Percentiles rank a stretch among this genome's conserved stretches.
Conservation (phyloP, 2,329 filamentous ascomycete genomes). For the Coniochaeta prunicola region DNA sequence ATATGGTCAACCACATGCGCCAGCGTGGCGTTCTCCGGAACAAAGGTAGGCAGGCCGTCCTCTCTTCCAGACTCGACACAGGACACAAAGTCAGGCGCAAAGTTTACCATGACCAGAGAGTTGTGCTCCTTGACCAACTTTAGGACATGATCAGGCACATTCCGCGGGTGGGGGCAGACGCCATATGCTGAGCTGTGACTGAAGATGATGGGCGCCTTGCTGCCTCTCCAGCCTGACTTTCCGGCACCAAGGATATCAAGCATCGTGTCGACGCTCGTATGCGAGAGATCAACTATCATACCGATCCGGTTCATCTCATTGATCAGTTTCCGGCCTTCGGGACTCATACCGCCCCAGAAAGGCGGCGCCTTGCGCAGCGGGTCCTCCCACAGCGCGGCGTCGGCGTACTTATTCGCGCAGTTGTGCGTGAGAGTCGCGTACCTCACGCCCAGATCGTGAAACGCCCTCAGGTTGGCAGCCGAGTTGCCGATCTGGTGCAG, state of each 20-base stretch:
- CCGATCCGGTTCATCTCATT: conserved; percentile 91
- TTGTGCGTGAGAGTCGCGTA: conserved; percentile 91
- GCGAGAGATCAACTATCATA: conserved; percentile 87
- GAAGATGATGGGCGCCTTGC: conserved; percentile 77
- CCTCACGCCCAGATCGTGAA: conserved; percentile 70
- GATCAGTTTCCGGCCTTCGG: conserved; percentile 60
- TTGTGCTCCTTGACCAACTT: conserved; percentile 65
- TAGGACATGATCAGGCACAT: conserved; percentile 80
- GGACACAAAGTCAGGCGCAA: conserved; percentile 73
- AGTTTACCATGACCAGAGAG: conserved; percentile 87
- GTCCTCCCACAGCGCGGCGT: conserved; percentile 63
- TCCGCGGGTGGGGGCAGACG: conserved; percentile 81
- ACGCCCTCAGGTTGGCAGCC: conserved; percentile 65
- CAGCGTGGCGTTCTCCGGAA: conserved; percentile 64
- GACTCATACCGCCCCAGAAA: conserved; percentile 65
- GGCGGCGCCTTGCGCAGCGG: conserved; percentile 45
- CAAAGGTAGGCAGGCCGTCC: conserved; percentile 60
- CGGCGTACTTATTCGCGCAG: conserved; percentile 84
- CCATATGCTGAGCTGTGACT: conserved; percentile 77
- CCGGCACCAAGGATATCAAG: conserved; percentile 62
- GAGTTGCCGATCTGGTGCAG: conserved; percentile 92
- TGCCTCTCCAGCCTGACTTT: conserved; percentile 58
- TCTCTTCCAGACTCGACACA: conserved; percentile 53
- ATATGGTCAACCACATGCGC: conserved; percentile 75
- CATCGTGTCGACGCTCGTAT: conserved; percentile 75